These are phyloP conservation scores for Pleurozium schreberi DNA, from an alignment of 225 moss, liverwort and hornwort genomes.

Conservation along the genomic window DNA sequence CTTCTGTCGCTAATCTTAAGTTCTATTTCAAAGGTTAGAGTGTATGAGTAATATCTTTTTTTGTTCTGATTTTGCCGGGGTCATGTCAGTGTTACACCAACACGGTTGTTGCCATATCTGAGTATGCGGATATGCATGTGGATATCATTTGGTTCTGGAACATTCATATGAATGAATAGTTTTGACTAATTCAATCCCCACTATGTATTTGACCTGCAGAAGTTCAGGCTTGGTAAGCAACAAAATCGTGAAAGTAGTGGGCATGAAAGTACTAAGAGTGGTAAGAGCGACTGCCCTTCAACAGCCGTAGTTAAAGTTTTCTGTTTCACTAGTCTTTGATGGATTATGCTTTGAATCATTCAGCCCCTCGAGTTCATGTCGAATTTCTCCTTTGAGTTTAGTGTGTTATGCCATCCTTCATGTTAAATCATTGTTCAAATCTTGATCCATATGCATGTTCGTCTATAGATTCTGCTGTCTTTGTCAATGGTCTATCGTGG, in stretches of 20 bases:
- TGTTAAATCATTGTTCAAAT: background rate
- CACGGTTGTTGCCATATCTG: background rate
- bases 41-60: background rate
- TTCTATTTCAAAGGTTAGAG: background rate
- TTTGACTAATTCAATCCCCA: background rate
- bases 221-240: constrained; percentile 44
- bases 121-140: background rate
- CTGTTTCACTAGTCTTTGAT: background rate
- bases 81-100: background rate
- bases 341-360: background rate
- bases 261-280: constrained; percentile 16
- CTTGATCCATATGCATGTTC: background rate
- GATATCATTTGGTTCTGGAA: background rate
- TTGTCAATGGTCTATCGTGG: background rate
- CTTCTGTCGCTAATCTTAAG: background rate
- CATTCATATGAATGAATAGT: background rate
- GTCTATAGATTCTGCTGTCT: background rate
- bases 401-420: background rate
- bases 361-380: background rate
- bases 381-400: background rate
- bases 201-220: constrained; percentile 18
- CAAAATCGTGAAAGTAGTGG: constrained; percentile 22
- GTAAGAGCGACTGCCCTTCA: background rate
- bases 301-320: background rate
- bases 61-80: background rate